Evolutionary conservation across 257 asterid species (phyloP).

Genomic region (Solanum arcanum): DNA sequence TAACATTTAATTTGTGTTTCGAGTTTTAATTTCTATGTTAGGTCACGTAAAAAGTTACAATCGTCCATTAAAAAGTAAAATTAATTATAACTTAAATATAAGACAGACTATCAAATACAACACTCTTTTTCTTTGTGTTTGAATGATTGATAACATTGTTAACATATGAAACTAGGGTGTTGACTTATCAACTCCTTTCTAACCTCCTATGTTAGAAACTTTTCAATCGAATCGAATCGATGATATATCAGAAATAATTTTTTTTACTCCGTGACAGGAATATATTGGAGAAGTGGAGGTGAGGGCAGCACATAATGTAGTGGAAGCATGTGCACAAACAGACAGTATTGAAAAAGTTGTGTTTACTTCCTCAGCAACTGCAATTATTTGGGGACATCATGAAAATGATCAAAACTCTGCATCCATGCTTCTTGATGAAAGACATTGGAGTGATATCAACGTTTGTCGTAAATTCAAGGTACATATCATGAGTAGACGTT

Average conservation of each 20-base stretch:
- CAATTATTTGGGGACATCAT: slow-evolving; percentile 50
- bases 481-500: background rate
- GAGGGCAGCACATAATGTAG: slow-evolving; percentile 87
- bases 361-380: slow-evolving; percentile 81
- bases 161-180: background rate
- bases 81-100: background rate
- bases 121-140: background rate
- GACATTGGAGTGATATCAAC: slow-evolving; percentile 72
- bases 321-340: slow-evolving; percentile 95
- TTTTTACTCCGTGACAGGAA: slow-evolving; percentile 30
- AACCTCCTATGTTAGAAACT: background rate
- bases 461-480: slow-evolving; percentile 72
- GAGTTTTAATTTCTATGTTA: background rate
- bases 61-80: background rate
- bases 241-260: background rate
- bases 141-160: background rate
- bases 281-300: slow-evolving; percentile 70
- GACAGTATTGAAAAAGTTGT: slow-evolving; percentile 70
- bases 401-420: background rate
- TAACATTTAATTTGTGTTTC: background rate
- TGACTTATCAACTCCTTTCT: background rate
- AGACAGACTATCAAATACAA: background rate
- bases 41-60: background rate
- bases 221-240: background rate
- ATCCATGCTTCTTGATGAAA: slow-evolving; percentile 42